Evolutionary conservation across 192 early-diverging fungal genomes (phyloP).

Genomic region (Coemansia sp.): DNA sequence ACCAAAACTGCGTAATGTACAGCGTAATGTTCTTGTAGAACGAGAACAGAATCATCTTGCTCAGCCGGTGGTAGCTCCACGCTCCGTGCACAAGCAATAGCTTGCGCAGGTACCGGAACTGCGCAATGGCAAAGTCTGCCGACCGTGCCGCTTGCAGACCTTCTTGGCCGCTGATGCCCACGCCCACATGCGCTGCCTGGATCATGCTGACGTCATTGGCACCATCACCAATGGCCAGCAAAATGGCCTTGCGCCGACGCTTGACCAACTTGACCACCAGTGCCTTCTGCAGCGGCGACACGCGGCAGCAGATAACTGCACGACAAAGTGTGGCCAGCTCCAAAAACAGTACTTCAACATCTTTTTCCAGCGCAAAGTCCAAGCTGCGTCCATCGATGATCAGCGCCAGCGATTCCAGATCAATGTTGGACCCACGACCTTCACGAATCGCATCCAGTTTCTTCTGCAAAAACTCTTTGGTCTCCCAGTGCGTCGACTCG

Average conservation of each 20-base stretch:
- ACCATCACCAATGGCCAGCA: slow-evolving; percentile 97
- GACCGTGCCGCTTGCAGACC: slow-evolving; percentile 95
- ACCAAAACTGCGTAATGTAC: slow-evolving; percentile 99
- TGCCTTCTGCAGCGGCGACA: slow-evolving; percentile 97
- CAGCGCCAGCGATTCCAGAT: slow-evolving; percentile 76
- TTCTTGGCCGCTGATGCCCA: slow-evolving; percentile 95
- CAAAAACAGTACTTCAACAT: slow-evolving; percentile 75
- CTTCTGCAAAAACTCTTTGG: slow-evolving; percentile 86
- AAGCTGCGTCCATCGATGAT: slow-evolving; percentile 95
- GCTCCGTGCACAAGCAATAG: slow-evolving; percentile 94
- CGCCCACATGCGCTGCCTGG: slow-evolving; percentile 97
- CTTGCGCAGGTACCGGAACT: slow-evolving; percentile 94
- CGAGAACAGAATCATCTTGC: slow-evolving; percentile 94
- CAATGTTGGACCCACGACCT: slow-evolving; percentile 48
- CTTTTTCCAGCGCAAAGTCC: slow-evolving; percentile 90
- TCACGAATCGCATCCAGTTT: slow-evolving; percentile 81
- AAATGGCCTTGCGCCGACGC: slow-evolving; percentile 81
- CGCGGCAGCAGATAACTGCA: slow-evolving; percentile 97
- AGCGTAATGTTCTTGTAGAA: slow-evolving; percentile 99
- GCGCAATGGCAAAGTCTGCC: slow-evolving; percentile 98
- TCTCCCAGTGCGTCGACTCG: slow-evolving; percentile 87
- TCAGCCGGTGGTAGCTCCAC: slow-evolving; percentile 95
- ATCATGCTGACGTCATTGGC: slow-evolving; percentile 99
- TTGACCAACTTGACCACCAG: slow-evolving; percentile 98
- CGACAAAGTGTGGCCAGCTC: slow-evolving; percentile 91